A percentile compares a stretch with the other conserved stretches of the same genome.
phyloP scores from a whole-genome alignment of 768 basidiomycete species.

The Suillus decipiens region DNA sequence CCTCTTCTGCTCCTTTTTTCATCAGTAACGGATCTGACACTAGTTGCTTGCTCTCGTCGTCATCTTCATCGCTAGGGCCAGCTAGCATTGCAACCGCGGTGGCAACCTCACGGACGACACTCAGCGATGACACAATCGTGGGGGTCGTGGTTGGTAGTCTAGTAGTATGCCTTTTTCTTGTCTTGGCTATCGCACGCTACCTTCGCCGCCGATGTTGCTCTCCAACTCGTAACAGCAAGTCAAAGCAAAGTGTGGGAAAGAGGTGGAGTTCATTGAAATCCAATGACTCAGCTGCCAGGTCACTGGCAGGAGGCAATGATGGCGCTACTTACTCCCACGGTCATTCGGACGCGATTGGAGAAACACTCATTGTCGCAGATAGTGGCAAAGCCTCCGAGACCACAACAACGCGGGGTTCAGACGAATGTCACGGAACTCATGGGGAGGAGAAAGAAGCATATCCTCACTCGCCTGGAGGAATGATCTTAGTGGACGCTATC shows the following conservation, averaged over 20 bases:
- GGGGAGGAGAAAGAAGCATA: constrained; percentile 28
- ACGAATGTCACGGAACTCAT: constrained; percentile 18
- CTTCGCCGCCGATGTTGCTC: constrained; percentile 18
- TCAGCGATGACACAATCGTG: constrained; percentile 43
- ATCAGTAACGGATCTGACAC: constrained; percentile 39
- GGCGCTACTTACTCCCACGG: constrained; percentile 17
- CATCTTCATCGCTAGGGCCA: constrained; percentile 10
- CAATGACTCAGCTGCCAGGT: constrained; percentile 18
- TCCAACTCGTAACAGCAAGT: constrained; percentile 31
- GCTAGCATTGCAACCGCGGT: constrained; percentile 12
- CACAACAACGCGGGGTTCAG: constrained; percentile 23
- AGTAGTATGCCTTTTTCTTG: constrained; percentile 36
- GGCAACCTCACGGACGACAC: constrained; percentile 17
- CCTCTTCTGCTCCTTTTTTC: constrained; percentile 35
- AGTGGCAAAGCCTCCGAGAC: constrained; percentile 19
- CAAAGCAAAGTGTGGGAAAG: constrained; percentile 3
- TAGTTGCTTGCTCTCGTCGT: constrained; percentile 31
- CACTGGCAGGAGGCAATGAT: constrained; percentile 2
- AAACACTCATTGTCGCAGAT: constrained; percentile 12
- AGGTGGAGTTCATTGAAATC: constrained; percentile 33
- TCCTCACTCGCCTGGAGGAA: constrained; percentile 14
- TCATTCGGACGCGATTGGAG: constrained; percentile 27
- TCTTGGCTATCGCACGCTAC: constrained; percentile 36
- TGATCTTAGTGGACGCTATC: constrained; percentile 22
- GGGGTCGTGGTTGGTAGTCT: constrained; percentile 54